Conservation (phyloP, 2,329 filamentous ascomycete genomes). For the Seiridium unicorne region DNA sequence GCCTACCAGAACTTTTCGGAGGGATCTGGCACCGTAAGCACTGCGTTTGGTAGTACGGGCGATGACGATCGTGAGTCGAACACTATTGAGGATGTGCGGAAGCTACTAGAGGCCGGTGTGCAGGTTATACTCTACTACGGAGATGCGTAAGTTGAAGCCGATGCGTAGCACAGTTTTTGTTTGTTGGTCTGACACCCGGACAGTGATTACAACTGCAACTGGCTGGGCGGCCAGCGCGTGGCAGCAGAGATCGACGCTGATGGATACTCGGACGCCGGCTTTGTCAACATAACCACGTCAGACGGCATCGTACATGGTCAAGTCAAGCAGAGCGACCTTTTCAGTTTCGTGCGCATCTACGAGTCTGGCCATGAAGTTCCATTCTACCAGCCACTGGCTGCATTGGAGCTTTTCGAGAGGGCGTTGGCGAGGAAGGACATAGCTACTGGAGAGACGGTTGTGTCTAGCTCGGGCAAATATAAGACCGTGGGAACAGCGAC, state of each 20-base stretch:
- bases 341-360: slow-evolving; percentile 46
- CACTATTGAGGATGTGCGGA: slow-evolving; percentile 21
- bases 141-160: slow-evolving; percentile 16
- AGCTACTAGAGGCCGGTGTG: slow-evolving; percentile 17
- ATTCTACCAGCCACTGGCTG: slow-evolving; percentile 51
- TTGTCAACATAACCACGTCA: slow-evolving; percentile 39
- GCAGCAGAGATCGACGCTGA: slow-evolving; percentile 32
- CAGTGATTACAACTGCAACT: slow-evolving; percentile 30
- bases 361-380: slow-evolving; percentile 41
- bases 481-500: slow-evolving; percentile 34
- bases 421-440: slow-evolving; percentile 45
- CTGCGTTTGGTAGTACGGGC: slow-evolving; percentile 56
- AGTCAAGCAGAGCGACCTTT: slow-evolving; percentile 48
- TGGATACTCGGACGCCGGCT: slow-evolving; percentile 43
- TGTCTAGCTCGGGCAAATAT: slow-evolving; percentile 19
- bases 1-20: slow-evolving; percentile 57
- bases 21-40: slow-evolving; percentile 40
- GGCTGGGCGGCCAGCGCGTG: slow-evolving; percentile 24
- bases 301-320: slow-evolving; percentile 46
- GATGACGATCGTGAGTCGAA: slow-evolving; percentile 36
- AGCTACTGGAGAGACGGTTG: slow-evolving; percentile 38
- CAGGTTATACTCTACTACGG: slow-evolving; percentile 25
- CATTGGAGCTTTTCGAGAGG: slow-evolving; percentile 48
- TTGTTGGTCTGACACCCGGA: background rate
- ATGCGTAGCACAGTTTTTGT: background rate